Base-by-base conservation (phyloP, 2,329 filamentous ascomycete genomes). In the Diaporthe sp. region DNA sequence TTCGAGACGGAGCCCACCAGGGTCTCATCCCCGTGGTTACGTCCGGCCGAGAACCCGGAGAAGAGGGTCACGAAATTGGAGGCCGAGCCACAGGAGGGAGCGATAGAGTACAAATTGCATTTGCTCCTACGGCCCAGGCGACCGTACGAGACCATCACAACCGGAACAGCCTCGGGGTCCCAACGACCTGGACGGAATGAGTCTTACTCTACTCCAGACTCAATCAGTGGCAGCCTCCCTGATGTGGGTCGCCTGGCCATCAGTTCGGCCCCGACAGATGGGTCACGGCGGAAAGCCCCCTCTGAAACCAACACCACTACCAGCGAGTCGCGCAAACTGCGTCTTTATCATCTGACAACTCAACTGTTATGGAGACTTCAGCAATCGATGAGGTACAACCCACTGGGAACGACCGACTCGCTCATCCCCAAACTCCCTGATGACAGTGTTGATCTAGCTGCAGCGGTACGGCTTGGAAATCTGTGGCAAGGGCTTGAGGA, bases 91-190 rank as follows among this genome's bases (percentile, higher is more conserved):
- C 96, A 98, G 82, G 93, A 97, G 77, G 97, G 97, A 0, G 95
- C 97, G 25, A 97, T 95, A 0, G 97, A 99, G 85, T 99, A 99
- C 86, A 99, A 99, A 84, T 86, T 99, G 58, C 97, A 98, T 84
- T 87, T 99, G 8, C 89, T 98, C 9, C 86, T 98, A 70, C 92
- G 95, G 49, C 92, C 94, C 22, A 90, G 96, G 91, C 90, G 9
- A 98, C 62, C 69, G 4, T 77, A 96, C 83, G 89, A 88, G 49
- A 90, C 89, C 44, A 93, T 93, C 82, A 96, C 92, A 78, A 97
- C 95, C 51, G 67, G 67, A 4, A 51, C 44, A 37, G 62, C 70
- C 22, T 71, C 73, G 8, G 75, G 69, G 5, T 75, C 75, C 25
- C 73, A 72, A 25, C 73, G 59, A 13, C 68, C 68, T 28, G 62